phyloP scores from a whole-genome alignment of 257 asterid genomes.

The Knoxia roxburghii region DNA sequence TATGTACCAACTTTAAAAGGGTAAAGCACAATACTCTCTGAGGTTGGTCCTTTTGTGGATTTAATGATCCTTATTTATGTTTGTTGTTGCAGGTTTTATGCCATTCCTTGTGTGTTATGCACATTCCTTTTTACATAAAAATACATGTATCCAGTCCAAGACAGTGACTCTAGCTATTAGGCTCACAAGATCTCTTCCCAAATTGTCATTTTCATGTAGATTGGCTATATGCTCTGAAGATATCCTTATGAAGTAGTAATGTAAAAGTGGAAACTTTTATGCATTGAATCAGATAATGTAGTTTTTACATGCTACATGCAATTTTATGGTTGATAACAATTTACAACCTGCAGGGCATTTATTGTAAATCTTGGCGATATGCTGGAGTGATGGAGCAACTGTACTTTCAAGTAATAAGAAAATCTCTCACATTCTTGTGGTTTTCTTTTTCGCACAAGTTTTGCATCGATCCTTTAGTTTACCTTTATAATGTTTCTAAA shows the following conservation, averaged over 20 bases:
- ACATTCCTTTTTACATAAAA: not conserved
- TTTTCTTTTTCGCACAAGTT: not conserved
- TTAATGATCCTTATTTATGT: too few species aligned
- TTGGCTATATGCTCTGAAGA: not conserved
- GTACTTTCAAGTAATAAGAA: constrained; percentile 53
- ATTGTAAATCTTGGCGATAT: constrained; percentile 86
- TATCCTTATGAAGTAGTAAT: too few species aligned
- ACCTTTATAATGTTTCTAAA: too few species aligned
- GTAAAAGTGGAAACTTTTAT: too few species aligned
- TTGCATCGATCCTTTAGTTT: not conserved
- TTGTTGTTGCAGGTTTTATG: too few species aligned
- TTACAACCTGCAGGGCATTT: constrained; percentile 56
- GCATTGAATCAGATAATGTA: too few species aligned
- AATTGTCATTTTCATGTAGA: not conserved
- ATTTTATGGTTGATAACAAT: too few species aligned
- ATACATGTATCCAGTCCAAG: not conserved
- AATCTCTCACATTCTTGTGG: too few species aligned
- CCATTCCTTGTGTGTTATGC: not conserved
- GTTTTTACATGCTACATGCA: too few species aligned
- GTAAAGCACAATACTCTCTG: constrained; percentile 20
- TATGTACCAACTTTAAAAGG: constrained; percentile 77
- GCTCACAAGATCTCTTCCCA: not conserved
- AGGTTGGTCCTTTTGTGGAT: too few species aligned
- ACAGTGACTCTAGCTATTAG: not conserved
- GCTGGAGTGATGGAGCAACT: constrained; percentile 94